Percentiles rank a stretch among this genome's conserved stretches.
Evolutionary conservation across 139 green algal species (phyloP).

Genomic region (Closterium sp.): DNA sequence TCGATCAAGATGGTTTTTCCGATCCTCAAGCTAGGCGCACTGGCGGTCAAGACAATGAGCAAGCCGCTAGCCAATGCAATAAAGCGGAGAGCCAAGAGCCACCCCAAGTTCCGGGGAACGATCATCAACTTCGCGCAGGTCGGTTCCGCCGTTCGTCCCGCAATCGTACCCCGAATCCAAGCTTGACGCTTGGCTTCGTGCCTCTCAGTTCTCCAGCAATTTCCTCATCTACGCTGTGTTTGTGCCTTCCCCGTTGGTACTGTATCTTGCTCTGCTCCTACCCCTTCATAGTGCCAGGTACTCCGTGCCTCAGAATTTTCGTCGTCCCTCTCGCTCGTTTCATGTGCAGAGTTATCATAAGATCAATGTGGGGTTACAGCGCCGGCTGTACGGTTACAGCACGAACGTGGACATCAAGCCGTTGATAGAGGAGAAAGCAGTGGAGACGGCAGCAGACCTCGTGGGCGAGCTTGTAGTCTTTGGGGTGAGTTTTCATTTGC

Average conservation of each 20-base stretch:
- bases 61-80: conserved; percentile 14
- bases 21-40: conserved; percentile 8
- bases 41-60: neutral
- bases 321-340: neutral
- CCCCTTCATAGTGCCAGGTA: neutral
- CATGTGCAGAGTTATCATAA: conserved; percentile 27
- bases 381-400: conserved; percentile 18
- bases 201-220: neutral
- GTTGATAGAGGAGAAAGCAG: conserved; percentile 30
- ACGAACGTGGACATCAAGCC: conserved; percentile 32
- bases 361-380: conserved; percentile 28
- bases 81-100: neutral
- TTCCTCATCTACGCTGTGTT: neutral
- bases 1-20: conserved; percentile 14
- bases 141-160: neutral
- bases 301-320: neutral
- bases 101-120: conserved; percentile 5
- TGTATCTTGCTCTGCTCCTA: neutral
- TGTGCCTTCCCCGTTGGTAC: neutral
- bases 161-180: neutral
- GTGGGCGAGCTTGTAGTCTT: conserved; percentile 32
- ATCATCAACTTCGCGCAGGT: conserved; percentile 21
- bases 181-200: neutral
- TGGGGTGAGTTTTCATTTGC: conserved; percentile 8
- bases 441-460: conserved; percentile 24